These are phyloP conservation scores for Fusarium pseudograminearum DNA, from an alignment of 2,329 filamentous ascomycete genomes.

Conservation along the genomic window DNA sequence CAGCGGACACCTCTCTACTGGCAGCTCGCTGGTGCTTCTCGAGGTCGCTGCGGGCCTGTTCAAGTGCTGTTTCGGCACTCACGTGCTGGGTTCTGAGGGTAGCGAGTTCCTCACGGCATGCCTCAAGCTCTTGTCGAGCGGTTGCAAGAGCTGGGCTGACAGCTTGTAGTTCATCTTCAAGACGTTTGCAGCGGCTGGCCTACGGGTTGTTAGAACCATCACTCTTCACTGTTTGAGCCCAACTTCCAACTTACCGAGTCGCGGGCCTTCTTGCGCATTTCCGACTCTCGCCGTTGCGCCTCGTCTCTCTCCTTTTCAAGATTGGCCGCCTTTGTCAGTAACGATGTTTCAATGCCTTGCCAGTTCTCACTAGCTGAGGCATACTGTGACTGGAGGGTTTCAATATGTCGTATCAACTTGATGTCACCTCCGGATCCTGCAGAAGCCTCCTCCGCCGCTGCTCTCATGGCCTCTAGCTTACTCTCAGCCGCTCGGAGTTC, in stretches of 20 bases:
- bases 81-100: slow-evolving; percentile 73
- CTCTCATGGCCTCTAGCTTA: slow-evolving; percentile 88
- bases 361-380: slow-evolving; percentile 95
- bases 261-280: slow-evolving; percentile 88
- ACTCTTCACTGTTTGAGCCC: not conserved
- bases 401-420: slow-evolving; percentile 91
- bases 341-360: slow-evolving; percentile 92
- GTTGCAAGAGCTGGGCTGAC: slow-evolving; percentile 72
- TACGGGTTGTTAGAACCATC: slow-evolving; percentile 52
- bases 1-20: slow-evolving; percentile 52
- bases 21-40: slow-evolving; percentile 60
- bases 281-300: slow-evolving; percentile 81
- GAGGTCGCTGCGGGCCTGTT: slow-evolving; percentile 64
- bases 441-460: slow-evolving; percentile 88
- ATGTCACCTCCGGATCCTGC: slow-evolving; percentile 85
- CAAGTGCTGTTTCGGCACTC: slow-evolving; percentile 73
- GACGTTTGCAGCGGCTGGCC: slow-evolving; percentile 72
- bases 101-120: slow-evolving; percentile 70
- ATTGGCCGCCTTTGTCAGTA: slow-evolving; percentile 79
- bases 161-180: slow-evolving; percentile 87
- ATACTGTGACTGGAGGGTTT: slow-evolving; percentile 96
- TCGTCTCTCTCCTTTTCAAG: slow-evolving; percentile 95
- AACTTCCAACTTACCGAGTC: slow-evolving; percentile 75
- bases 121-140: slow-evolving; percentile 72
- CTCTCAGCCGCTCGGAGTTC: slow-evolving; percentile 84